Base-by-base conservation (phyloP, 2,329 filamentous ascomycete species). In the Fusarium chaquense region DNA sequence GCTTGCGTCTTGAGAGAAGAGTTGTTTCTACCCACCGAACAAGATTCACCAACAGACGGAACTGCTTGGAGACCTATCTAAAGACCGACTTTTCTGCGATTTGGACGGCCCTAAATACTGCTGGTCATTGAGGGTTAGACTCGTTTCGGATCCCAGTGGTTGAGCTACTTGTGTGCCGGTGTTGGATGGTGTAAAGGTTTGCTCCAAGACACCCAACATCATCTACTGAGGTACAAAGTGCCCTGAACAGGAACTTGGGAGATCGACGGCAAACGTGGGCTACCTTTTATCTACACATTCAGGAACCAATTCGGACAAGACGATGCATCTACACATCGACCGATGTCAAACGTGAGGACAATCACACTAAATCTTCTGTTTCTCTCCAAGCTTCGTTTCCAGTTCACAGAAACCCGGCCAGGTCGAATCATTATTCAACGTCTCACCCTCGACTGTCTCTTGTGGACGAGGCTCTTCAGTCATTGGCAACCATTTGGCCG, bases 291-390 rank as follows among this genome's bases (percentile, higher is more conserved):
- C 56, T 73, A 53, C 67, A 63, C 65, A 57, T 69, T 55, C 60
- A 66, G 60, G 53, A 61, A 62, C 62, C 51, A 63, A 51, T 64
- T 54, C 62, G 47, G 60, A 60, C 38, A 69, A 73, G 60, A 74
- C 73, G 55, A 75, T 75, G 73, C 65, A 68, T 75, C 62, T 59
- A 61, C 51, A 67, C 55, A 67, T 62, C 62, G 26, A 66, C 56
- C 57, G 52, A 63, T 67, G 41, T 61, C 64, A 65, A 69, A 73
- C 58, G 62, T 75, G 71, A 75, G 65, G 56, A 69, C 55, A 50
- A 71, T 72, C 70, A 65, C 67, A 70, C 56, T 70, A 65, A 67
- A 46, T 68, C 40, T 33, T 41, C 43, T 47, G 45, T 46, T 55
- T 45, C 40, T 38, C 50, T 55, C 55, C 50, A 58, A 58, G 44